Conservation (phyloP, 345 rosid species). For the Lenwebbia sp. region DNA sequence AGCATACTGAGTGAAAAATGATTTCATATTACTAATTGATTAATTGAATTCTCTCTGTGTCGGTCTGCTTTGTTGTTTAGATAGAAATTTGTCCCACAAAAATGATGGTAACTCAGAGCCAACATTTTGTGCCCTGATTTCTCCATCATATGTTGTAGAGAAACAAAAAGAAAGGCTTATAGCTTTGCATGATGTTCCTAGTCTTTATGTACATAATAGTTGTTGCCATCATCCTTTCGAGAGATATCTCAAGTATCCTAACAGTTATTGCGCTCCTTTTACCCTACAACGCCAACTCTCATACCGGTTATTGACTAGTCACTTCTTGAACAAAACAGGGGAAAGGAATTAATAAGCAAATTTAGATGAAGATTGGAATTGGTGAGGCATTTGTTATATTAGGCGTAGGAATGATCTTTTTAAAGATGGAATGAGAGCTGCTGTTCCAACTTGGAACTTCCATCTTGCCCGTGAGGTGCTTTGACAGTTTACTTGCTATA, state of each 20-base stretch:
- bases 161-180: background rate
- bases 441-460: background rate
- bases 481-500: background rate
- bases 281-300: background rate
- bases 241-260: background rate
- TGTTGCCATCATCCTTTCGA: background rate
- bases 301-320: background rate
- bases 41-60: background rate
- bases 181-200: background rate
- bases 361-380: background rate
- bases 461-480: background rate
- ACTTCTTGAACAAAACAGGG: background rate
- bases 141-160: background rate
- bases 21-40: background rate
- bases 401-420: background rate
- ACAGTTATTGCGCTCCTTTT: background rate
- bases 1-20: background rate
- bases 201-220: background rate
- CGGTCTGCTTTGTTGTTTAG: background rate
- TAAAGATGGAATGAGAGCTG: background rate
- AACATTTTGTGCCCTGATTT: background rate
- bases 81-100: background rate
- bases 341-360: background rate
- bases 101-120: background rate
- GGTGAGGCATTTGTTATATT: background rate